Evolutionary conservation across 805 yeast species (phyloP).

Genomic region (Metschnikowia proteae): DNA sequence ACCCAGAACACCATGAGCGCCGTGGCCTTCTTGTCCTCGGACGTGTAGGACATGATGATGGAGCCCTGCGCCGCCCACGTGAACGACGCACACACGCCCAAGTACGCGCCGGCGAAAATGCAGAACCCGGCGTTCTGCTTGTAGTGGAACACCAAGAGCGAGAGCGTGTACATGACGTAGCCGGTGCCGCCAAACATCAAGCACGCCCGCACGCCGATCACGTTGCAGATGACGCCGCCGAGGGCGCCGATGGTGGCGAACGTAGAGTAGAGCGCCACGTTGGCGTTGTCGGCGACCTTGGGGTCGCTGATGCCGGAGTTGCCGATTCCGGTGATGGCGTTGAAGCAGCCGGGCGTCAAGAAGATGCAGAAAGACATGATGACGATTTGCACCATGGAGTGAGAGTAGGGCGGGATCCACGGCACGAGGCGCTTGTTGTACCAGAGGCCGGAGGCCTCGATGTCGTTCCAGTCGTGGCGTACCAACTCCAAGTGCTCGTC

Average conservation of each 20-base stretch:
- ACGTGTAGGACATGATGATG: conserved; percentile 54
- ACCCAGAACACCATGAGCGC: conserved; percentile 57
- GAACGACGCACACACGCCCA: conserved; percentile 53
- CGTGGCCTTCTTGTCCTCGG: conserved; percentile 50
- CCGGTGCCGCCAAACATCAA: conserved; percentile 53
- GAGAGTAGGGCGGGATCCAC: conserved; percentile 35
- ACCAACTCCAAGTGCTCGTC: conserved; percentile 10
- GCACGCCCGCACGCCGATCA: conserved; percentile 43
- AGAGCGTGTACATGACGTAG: conserved; percentile 50
- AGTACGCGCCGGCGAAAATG: conserved; percentile 53
- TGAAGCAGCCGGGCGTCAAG: conserved; percentile 52
- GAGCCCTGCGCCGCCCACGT: conserved; percentile 61
- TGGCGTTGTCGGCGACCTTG: conserved; percentile 44
- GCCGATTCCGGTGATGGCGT: conserved; percentile 49
- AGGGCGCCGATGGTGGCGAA: conserved; percentile 58
- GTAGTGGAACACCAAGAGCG: conserved; percentile 47
- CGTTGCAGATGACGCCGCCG: conserved; percentile 52
- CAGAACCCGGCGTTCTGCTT: conserved; percentile 48
- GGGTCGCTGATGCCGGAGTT: conserved; percentile 42
- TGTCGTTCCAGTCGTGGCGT: conserved; percentile 22
- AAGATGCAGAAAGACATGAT: conserved; percentile 46
- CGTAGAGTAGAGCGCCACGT: conserved; percentile 50
- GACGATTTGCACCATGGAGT: conserved; percentile 40
- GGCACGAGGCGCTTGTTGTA: conserved; percentile 29
- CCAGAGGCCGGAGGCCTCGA: conserved; percentile 38